Evolutionary conservation across 2,329 filamentous ascomycete species (phyloP), one percentile per base, ranked within the genome.

Genomic region (Orbilia quercus): DNA sequence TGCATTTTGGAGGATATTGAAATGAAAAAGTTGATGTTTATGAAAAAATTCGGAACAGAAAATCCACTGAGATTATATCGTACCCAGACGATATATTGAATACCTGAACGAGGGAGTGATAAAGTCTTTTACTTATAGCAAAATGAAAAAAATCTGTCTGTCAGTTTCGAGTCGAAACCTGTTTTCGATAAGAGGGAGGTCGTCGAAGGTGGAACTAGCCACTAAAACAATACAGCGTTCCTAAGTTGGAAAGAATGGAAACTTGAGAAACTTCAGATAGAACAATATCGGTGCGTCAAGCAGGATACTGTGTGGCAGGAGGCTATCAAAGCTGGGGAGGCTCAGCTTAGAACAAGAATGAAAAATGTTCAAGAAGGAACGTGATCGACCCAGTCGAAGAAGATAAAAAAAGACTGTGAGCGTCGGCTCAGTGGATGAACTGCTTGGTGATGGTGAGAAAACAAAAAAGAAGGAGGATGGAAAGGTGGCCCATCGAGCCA

Each of bases 1-100:
- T 82, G 81, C 78, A 81, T 85, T 77, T 78, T 80, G 60, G 34
- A 34, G n/a, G 23, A 3, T 40, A 38, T 69, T 42, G 14, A 20
- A 12, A 38, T 42, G 14, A 20, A 12, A 38, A 28, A 34, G 36
- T 5, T 58, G 20, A 38, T 51, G 23, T 71, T 58, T n/a, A 40
- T 31, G 23, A 20, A 22, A n/a, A 25, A 22, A 40, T 51, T 57
- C 36, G 38, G 16, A 60, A 73, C 54, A 66, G 47, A 54, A 38
- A 20, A 54, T 66, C 45, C 67, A 72, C 60, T 50, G 55, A 66
- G 54, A 4, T 60, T 64, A 31, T 66, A 73, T 73, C 69, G 69
- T 73, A 65, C 67, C 69, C 69, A 73, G 69, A 73, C 69, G 69
- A 73, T 65, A 4, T 31, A 31, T 31, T 9, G 28, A 31, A 9